Conservation (phyloP, 192 early-diverging fungal genomes). For the Globomyces pollinis-pini region DNA sequence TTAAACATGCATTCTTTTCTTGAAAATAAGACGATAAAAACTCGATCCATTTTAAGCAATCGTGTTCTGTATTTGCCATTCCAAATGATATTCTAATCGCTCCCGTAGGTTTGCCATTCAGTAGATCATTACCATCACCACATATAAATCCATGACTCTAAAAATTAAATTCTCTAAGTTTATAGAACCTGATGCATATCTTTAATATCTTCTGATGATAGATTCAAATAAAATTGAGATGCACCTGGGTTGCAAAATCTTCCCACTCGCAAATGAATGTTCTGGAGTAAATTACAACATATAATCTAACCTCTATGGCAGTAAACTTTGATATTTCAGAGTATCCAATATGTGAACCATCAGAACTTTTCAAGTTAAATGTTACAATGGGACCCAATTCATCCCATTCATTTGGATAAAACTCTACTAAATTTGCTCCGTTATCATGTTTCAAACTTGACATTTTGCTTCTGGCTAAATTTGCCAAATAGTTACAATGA, state of each 20-base stretch:
- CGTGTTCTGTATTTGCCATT: constrained; percentile 52
- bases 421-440: constrained; percentile 37
- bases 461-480: constrained; percentile 35
- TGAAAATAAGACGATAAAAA: constrained; percentile 60
- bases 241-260: constrained; percentile 81
- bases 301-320: not conserved
- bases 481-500: constrained; percentile 44
- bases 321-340: constrained; percentile 36
- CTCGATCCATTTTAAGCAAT: constrained; percentile 45
- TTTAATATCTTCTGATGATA: constrained; percentile 46
- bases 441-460: constrained; percentile 42
- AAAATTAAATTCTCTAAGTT: constrained; percentile 7
- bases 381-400: constrained; percentile 57
- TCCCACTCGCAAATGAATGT: constrained; percentile 62
- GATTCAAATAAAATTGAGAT: constrained; percentile 53
- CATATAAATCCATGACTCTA: constrained; percentile 52
- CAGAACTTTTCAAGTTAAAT: constrained; percentile 57
- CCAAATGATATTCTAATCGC: constrained; percentile 74
- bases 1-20: constrained; percentile 6
- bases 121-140: constrained; percentile 65
- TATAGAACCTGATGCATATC: constrained; percentile 14
- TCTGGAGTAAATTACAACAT: not conserved
- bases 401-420: constrained; percentile 8
- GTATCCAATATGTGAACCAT: constrained; percentile 54
- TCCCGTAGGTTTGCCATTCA: constrained; percentile 62